Evolutionary conservation across 306 rosid genomes (phyloP).

Genomic region (Leucaena leucocephala): DNA sequence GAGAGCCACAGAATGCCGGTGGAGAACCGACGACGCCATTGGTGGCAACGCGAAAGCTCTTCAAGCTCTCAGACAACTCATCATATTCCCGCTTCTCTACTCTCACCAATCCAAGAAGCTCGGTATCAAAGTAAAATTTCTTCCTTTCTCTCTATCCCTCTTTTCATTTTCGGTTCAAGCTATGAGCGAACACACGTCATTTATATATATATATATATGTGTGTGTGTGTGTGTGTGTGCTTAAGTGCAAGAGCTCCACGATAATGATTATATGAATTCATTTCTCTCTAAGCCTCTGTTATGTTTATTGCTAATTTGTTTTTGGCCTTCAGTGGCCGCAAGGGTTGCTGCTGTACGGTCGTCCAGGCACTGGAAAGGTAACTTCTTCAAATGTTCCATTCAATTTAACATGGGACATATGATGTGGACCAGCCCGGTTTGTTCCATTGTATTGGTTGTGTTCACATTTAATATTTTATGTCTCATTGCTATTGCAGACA

Average conservation of each 20-base stretch:
- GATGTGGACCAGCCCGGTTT: not conserved
- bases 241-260: not conserved
- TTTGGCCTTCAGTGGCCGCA: conserved; percentile 76
- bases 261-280: not conserved
- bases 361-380: conserved; percentile 97
- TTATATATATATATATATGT: too few relatives aligned
- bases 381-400: not conserved
- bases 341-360: conserved; percentile 85
- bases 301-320: conserved; percentile 11
- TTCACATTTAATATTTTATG: conserved; percentile 24
- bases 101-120: conserved; percentile 55
- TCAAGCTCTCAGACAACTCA: conserved; percentile 75
- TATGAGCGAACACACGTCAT: not conserved
- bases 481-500: conserved; percentile 52
- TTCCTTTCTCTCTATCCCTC: not conserved
- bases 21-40: conserved; percentile 77
- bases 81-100: conserved; percentile 65
- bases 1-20: conserved; percentile 34
- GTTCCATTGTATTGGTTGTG: conserved; percentile 7
- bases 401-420: not conserved
- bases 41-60: conserved; percentile 80
- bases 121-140: conserved; percentile 64
- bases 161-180: not conserved
- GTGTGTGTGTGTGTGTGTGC: too few relatives aligned
- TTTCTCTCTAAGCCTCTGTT: conserved; percentile 12